Base-by-base conservation (phyloP, 1,139 yeast species). In the Kodamaea plutei region DNA sequence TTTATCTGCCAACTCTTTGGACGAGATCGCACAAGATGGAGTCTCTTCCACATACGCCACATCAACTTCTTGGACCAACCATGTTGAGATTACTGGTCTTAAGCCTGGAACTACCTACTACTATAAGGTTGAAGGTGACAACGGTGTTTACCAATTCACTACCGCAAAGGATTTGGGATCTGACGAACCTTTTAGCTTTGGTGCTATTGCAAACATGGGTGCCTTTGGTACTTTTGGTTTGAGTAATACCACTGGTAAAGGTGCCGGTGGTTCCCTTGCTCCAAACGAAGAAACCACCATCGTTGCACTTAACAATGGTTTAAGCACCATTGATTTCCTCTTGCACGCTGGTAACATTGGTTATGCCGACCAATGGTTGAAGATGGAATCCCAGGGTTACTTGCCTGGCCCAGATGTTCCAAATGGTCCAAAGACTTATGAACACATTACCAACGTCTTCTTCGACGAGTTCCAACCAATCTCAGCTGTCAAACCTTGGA, bases 231-330 rank as follows among this genome's bases (percentile, higher is more conserved):
- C 22, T 4, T 26, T 25, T 16, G 33, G 33, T 16, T 30, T 30
- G 26, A 30, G 33, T 14, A 20, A 16, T 6, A 30, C 28, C 14
- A 22, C 26, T 2, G 33, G 33, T 5, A 15, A 20, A 12, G 33
- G 29, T 21, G 33, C 29, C 13, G 29, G 33, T 11, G 33, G 33
- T 12, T 29, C 33, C 2, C 33, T 30, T 25, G 18, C 28, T n/a
- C 23, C 26, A 2, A 18, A 18, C 20, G 28, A 30, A 17, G 26
- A 21, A 14, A 25, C 15, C 23, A 30, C 33, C 15, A 30, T 30
- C 13, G 29, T 20, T 4, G 20, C 33, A 4, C 23, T 30, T 18
- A 17, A 21, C 11, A 17, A 30, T 15, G 21, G 10, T 8, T 5
- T 25, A 8, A 21, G 25, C 15, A 16, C 33, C 15, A 25, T 20